Base-by-base conservation (phyloP, 805 yeast species). In the Candida sithepensis region DNA sequence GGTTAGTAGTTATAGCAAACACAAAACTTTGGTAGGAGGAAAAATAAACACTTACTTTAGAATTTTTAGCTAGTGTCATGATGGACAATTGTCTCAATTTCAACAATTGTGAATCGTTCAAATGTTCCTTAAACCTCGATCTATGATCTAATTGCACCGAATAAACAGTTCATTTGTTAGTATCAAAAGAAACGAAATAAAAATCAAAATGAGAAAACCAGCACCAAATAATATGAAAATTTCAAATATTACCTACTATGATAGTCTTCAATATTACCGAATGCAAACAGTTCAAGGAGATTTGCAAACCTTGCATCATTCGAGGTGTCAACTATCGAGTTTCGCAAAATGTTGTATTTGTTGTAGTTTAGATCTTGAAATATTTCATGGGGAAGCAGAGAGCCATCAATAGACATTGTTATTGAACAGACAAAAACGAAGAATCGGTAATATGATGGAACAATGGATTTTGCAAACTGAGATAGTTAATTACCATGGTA, bases 261-360 rank as follows among this genome's bases (percentile, higher is more conserved):
- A 40, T 54, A 59, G 44, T 63, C 63, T 7, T 30, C n/a, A 8
- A 58, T 39, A 2, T 51, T 51, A 6, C 66, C 67, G 54, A 59
- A 65, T 2, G 65, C 51, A 49, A 45, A 64, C 14, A 65, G 37
- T 51, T 64, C 68, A 14, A 62, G 41, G 12, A 60, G 43, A 22
- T 40, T 38, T 16, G 41, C 41, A 21, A 41, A 21, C 24, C 41
- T 44, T 1, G 38, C 46, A 18, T 14, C 19, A 24, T 13, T 22
- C 38, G 20, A 39, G 33, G n/a, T 39, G 4, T 20, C 16, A 33
- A 4, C 20, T 10, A 12, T 20, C 8, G 32, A 39, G 26, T 52
- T 51, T 34, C 58, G 43, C 1, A 59, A 9, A 3, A 14, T 12
- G 37, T 53, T 52, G 48, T 54, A 60, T 4, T 52, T 50, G 39